phyloP scores from a whole-genome alignment of 2,329 filamentous ascomycete species.

The Claviceps spartinae region DNA sequence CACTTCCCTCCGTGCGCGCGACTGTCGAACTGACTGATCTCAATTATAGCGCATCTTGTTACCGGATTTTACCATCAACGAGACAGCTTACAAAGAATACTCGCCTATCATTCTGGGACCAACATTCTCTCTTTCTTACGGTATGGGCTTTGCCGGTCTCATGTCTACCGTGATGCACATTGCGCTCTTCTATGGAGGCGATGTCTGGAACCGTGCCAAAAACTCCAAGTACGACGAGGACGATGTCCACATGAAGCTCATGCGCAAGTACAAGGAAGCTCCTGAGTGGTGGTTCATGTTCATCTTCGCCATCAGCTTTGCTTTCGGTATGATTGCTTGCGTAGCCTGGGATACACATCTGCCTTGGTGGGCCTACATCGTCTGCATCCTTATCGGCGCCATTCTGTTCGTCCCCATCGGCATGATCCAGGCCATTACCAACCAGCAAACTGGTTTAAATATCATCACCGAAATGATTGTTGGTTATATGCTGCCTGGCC shows the following conservation, averaged over 20 bases:
- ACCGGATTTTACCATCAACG: conserved; percentile 35
- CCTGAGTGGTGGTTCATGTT: conserved; percentile 42
- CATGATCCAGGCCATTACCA: conserved; percentile 31
- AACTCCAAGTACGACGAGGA: conserved; percentile 12
- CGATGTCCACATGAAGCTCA: conserved; percentile 38
- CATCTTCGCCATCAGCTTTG: conserved; percentile 32
- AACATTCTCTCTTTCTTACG: conserved; percentile 39
- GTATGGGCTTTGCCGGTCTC: conserved; percentile 41
- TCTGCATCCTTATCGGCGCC: conserved; percentile 24
- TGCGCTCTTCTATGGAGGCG: conserved; percentile 35
- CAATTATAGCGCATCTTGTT: conserved; percentile 30
- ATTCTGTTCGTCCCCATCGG: conserved; percentile 27
- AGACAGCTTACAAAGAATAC: conserved; percentile 41
- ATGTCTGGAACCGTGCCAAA: conserved; percentile 25
- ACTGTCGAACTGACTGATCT: too few relatives aligned
- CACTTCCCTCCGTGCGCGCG: too few relatives aligned
- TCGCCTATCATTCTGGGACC: conserved; percentile 39
- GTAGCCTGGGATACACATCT: conserved; percentile 24
- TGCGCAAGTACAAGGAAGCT: conserved; percentile 38
- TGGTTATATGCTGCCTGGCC: conserved; percentile 31
- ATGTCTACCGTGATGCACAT: conserved; percentile 37
- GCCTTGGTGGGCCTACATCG: conserved; percentile 26
- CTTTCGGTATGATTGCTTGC: conserved; percentile 23
- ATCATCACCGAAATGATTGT: conserved; percentile 33
- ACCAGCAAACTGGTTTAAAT: conserved; percentile 31